A percentile compares a stretch with the other conserved stretches of the same genome.
These are phyloP conservation scores for Neltuma alba DNA, from an alignment of 306 rosid genomes.

Conservation along the genomic window DNA sequence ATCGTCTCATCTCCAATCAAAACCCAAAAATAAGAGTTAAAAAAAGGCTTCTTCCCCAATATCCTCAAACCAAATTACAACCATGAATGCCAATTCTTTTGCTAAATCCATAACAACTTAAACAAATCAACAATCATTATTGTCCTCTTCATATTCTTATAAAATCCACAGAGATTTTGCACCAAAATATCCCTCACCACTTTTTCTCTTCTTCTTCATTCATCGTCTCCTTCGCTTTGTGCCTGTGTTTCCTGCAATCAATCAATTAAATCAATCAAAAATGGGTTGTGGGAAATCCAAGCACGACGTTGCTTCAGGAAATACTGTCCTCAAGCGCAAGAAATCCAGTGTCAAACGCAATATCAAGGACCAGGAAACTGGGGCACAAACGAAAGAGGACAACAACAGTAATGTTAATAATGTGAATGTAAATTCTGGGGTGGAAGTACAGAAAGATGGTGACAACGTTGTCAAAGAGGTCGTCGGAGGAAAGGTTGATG, in stretches of 20 bases:
- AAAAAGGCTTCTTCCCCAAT: constrained; percentile 19
- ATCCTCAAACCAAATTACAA: constrained; percentile 38
- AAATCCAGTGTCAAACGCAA: constrained; percentile 38
- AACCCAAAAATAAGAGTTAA: background rate
- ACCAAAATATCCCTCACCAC: background rate
- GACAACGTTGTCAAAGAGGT: background rate
- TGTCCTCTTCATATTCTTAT: background rate
- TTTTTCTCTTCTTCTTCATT: background rate
- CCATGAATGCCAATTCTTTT: constrained; percentile 33
- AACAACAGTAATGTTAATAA: constrained; percentile 12
- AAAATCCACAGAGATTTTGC: constrained; percentile 19
- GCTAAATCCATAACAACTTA: constrained; percentile 18
- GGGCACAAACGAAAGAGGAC: background rate
- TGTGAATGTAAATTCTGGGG: background rate
- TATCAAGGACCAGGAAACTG: background rate
- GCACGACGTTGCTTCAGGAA: constrained; percentile 61
- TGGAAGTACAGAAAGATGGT: background rate
- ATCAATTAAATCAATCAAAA: constrained; percentile 16
- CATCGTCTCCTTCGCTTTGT: background rate
- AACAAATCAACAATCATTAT: background rate
- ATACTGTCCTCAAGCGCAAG: constrained; percentile 56
- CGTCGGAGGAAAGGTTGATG: constrained; percentile 17
- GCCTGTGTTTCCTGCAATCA: background rate
- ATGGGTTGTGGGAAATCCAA: constrained; percentile 95
- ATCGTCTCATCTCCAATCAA: constrained; percentile 17